Evolutionary conservation across 2,329 filamentous ascomycete genomes (phyloP), one percentile per base, ranked within the genome.

Genomic region (Aspergillus sclerotialis): DNA sequence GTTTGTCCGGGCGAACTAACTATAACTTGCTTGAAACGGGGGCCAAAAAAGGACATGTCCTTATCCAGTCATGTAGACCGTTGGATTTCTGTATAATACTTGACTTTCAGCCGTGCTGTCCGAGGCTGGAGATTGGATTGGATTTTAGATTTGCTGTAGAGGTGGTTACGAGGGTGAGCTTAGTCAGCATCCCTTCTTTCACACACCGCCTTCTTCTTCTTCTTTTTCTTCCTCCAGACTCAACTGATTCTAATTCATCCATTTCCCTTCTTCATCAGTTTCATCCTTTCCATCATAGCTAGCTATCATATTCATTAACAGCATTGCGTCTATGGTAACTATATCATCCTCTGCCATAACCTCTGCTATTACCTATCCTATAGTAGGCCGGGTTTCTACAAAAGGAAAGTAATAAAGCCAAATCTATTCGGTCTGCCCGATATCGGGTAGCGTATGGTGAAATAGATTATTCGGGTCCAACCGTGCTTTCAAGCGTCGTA

Each of bases 41-140:
- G 30, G 13, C 39, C 4, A 23, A 33, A 27, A 14, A 38, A 42
- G 12, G 12, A 31, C 39, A 42, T 42, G 15, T n/a, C n/a, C n/a
- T n/a, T n/a, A n/a, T 26, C 25, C 27, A 21, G 28, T 29, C 18
- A 13, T 13, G 19, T 18, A 13, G 32, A 32, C 25, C 10, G 32
- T 29, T 34, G 11, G 25, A 23, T 28, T 15, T 21, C 24, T 28
- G 32, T 17, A 13, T 23, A 17, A 3, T 23, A 11, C 14, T 17
- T 34, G 18, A 7, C 32, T 11, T 34, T 34, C 25, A 38, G 31
- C 16, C 31, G 1, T 30, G 36, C 4, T 12, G 14, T 31, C 13
- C 31, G 26, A 33, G 31, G 23, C 15, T 7, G 27, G 36, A 11
- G 31, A 38, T 34, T 8, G 7, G 31, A 24, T 34, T 3, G 14